These are phyloP conservation scores for Leucoagaricus sp. DNA, from an alignment of 1,284 basidiomycete genomes.

Conservation along the genomic window DNA sequence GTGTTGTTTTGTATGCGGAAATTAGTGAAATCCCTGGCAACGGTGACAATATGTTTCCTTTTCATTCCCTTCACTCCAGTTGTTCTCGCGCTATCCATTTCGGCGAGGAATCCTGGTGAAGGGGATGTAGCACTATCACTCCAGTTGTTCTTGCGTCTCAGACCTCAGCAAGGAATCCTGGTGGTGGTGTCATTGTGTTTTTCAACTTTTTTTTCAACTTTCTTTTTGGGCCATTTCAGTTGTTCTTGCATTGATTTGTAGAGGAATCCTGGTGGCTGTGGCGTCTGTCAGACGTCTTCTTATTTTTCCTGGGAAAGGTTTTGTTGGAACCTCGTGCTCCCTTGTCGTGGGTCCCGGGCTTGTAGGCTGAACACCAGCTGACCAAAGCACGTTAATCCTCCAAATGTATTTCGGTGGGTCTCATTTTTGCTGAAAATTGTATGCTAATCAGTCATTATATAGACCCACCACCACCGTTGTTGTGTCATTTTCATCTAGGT, in stretches of 20 bases:
- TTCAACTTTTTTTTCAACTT: too few relatives aligned
- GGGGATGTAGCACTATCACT: not conserved
- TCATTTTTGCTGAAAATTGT: not conserved
- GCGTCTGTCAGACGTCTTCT: not conserved
- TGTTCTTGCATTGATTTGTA: not conserved
- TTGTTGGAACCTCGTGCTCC: slow-evolving; percentile 5
- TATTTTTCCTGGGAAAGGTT: slow-evolving; percentile 4
- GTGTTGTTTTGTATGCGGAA: too few relatives aligned
- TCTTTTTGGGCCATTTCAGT: slow-evolving; percentile 4
- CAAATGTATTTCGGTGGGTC: too few relatives aligned
- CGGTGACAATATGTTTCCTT: too few relatives aligned
- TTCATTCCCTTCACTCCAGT: not conserved
- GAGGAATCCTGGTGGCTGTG: slow-evolving; percentile 1
- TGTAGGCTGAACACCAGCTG: not conserved
- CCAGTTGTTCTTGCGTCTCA: not conserved
- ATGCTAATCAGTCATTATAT: not conserved
- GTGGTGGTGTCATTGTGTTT: not conserved
- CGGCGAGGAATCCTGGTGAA: slow-evolving; percentile 1
- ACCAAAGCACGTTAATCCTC: not conserved
- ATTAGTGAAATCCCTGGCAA: too few relatives aligned
- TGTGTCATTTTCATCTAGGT: too few relatives aligned
- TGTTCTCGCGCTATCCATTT: slow-evolving; percentile 2
- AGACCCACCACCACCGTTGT: not conserved
- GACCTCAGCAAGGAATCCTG: not conserved
- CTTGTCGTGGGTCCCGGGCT: slow-evolving; percentile 11